Percentiles rank a stretch among this genome's conserved stretches.
Evolutionary conservation across 176 grass and related monocot species (phyloP).

Genomic region (Triticum urartu): DNA sequence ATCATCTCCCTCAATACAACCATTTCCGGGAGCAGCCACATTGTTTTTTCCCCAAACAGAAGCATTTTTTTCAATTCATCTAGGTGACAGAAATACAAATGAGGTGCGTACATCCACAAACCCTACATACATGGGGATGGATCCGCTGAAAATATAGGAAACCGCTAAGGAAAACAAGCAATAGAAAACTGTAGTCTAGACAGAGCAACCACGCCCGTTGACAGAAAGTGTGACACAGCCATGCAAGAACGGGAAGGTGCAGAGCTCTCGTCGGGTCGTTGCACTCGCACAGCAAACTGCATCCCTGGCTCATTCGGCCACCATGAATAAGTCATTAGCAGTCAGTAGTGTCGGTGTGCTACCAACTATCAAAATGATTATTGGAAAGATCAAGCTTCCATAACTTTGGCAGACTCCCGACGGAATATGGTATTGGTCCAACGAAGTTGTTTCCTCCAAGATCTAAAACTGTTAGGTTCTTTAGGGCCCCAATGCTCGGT

Average conservation of each 20-base stretch:
- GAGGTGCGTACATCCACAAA: background rate
- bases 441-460: background rate
- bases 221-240: background rate
- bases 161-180: background rate
- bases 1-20: too few species aligned
- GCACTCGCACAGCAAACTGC: background rate
- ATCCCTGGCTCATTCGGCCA: background rate
- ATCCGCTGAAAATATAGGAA: background rate
- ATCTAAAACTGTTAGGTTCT: background rate
- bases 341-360: too few species aligned
- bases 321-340: background rate
- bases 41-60: too few species aligned
- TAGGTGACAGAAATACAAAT: too few species aligned
- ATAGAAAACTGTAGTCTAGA: too few species aligned
- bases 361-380: too few species aligned
- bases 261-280: background rate
- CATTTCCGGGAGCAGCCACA: too few species aligned
- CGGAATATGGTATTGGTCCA: background rate
- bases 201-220: background rate
- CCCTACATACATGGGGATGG: background rate
- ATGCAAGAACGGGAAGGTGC: background rate
- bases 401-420: slow-evolving; percentile 38
- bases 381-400: background rate
- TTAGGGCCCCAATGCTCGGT: background rate
- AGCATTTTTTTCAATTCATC: too few species aligned